Evolutionary conservation across 1,284 basidiomycete genomes (phyloP).

Genomic region (Ustilago nuda): DNA sequence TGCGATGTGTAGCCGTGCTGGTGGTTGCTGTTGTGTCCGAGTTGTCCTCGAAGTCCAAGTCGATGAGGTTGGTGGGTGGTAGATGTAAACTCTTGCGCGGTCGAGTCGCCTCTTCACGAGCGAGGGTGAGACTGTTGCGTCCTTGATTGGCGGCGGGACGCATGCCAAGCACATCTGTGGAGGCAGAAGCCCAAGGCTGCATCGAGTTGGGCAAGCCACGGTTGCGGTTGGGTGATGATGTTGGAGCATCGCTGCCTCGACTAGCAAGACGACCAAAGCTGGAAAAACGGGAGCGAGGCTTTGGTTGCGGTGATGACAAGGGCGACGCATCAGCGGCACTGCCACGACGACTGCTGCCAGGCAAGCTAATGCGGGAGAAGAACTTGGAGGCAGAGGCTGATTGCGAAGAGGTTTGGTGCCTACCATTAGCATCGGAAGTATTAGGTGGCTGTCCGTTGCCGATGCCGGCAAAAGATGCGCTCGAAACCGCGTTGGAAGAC

Average conservation of each 20-base stretch:
- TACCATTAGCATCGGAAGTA: conserved; percentile 7
- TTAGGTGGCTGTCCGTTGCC: conserved; percentile 20
- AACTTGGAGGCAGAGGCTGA: conserved; percentile 26
- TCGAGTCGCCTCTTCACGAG: conserved; percentile 33
- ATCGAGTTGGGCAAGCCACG: conserved; percentile 35
- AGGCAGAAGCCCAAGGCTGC: conserved; percentile 46
- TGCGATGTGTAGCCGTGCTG: conserved; percentile 1
- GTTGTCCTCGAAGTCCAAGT: conserved; percentile 18
- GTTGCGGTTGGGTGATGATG: conserved; percentile 4
- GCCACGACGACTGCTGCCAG: conserved; percentile 31
- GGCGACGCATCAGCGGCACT: conserved; percentile 27
- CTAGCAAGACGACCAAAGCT: conserved; percentile 28
- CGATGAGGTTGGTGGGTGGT: conserved; percentile 26
- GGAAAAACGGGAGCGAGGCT: conserved; percentile 31
- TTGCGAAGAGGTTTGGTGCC: conserved; percentile 17
- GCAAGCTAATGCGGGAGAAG: conserved; percentile 41
- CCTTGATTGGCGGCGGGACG: conserved; percentile 8
- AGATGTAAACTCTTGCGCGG: conserved; percentile 41
- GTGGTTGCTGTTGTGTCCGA: conserved; percentile 4
- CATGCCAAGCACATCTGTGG: conserved; percentile 41
- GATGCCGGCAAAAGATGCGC: conserved; percentile 22
- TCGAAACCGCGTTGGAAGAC: conserved; percentile 7
- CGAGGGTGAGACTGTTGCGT: conserved; percentile 34
- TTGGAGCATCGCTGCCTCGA: conserved; percentile 11
- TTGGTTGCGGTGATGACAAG: conserved; percentile 18